These are phyloP conservation scores for Striga asiatica DNA, from an alignment of 257 asterid species.

Conservation along the genomic window DNA sequence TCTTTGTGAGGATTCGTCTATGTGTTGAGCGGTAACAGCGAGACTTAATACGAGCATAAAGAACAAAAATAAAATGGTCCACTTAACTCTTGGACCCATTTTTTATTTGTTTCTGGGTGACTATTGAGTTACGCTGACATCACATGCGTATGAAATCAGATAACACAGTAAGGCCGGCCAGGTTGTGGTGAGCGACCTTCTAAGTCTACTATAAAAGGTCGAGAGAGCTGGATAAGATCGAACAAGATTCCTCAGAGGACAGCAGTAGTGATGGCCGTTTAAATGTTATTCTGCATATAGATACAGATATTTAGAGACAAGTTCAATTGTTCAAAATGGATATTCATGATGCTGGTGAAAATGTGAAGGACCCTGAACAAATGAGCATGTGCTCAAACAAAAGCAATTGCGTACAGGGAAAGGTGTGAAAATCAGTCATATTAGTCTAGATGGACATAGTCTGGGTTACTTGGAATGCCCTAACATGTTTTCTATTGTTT, in stretches of 20 bases:
- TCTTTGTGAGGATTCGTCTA: slow-evolving; percentile 27
- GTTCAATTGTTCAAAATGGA: not conserved
- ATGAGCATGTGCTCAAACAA: not conserved
- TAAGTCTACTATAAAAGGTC: slow-evolving; percentile 10
- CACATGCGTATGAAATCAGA: slow-evolving; percentile 1
- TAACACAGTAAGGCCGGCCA: too few species aligned
- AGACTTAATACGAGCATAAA: slow-evolving; percentile 25
- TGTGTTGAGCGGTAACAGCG: slow-evolving; percentile 25
- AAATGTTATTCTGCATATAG: slow-evolving; percentile 5
- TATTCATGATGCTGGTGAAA: not conserved
- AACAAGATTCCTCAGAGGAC: slow-evolving; percentile 9
- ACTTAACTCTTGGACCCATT: slow-evolving; percentile 35
- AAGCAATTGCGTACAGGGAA: too few species aligned
- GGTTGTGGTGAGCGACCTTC: too few species aligned
- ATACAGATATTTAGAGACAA: not conserved
- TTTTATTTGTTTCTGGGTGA: slow-evolving; percentile 2
- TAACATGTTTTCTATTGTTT: not conserved
- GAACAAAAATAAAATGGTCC: slow-evolving; percentile 30
- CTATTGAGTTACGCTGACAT: slow-evolving; percentile 15
- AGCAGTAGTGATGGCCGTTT: slow-evolving; percentile 7
- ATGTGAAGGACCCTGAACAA: not conserved
- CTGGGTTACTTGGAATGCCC: not conserved
- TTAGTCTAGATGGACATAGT: not conserved
- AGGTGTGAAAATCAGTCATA: not conserved
- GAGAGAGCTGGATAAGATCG: slow-evolving; percentile 9